Evolutionary conservation across 2,329 filamentous ascomycete genomes (phyloP).

Genomic region (Hypoxylon sp.): DNA sequence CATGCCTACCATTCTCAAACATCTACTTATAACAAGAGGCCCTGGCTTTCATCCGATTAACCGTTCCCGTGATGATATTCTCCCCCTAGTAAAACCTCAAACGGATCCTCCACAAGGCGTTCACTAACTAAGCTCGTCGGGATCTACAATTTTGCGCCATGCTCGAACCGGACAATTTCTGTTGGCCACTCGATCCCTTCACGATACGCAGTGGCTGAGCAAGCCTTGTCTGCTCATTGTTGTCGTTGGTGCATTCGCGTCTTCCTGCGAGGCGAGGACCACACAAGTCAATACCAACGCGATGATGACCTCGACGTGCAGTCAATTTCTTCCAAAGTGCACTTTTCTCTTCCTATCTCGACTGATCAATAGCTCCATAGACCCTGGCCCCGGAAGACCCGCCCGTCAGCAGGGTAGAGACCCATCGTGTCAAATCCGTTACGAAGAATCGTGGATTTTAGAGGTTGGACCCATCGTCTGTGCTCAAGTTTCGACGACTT

Average conservation of each 20-base stretch:
- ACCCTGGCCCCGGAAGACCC: constrained; percentile 47
- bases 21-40: constrained; percentile 40
- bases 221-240: constrained; percentile 27
- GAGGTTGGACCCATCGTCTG: constrained; percentile 46
- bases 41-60: constrained; percentile 37
- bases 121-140: constrained; percentile 40
- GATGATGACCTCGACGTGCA: constrained; percentile 37
- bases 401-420: constrained; percentile 44
- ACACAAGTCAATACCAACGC: constrained; percentile 32
- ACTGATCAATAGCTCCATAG: constrained; percentile 34
- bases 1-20: constrained; percentile 42
- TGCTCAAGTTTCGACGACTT: constrained; percentile 43
- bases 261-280: constrained; percentile 30
- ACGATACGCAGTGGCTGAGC: constrained; percentile 41
- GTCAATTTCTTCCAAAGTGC: constrained; percentile 40
- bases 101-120: constrained; percentile 39
- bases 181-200: constrained; percentile 33
- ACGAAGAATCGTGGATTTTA: constrained; percentile 43
- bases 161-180: constrained; percentile 38
- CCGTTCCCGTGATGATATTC: constrained; percentile 36
- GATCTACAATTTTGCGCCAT: constrained; percentile 43
- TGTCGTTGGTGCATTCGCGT: constrained; percentile 39
- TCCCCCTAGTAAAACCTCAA: constrained; percentile 40
- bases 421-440: constrained; percentile 43
- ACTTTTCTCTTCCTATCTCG: constrained; percentile 33